Percentiles rank a stretch among this genome's conserved stretches.
Evolutionary conservation across 1,284 basidiomycete species (phyloP).

Genomic region (Schizophyllum commune): DNA sequence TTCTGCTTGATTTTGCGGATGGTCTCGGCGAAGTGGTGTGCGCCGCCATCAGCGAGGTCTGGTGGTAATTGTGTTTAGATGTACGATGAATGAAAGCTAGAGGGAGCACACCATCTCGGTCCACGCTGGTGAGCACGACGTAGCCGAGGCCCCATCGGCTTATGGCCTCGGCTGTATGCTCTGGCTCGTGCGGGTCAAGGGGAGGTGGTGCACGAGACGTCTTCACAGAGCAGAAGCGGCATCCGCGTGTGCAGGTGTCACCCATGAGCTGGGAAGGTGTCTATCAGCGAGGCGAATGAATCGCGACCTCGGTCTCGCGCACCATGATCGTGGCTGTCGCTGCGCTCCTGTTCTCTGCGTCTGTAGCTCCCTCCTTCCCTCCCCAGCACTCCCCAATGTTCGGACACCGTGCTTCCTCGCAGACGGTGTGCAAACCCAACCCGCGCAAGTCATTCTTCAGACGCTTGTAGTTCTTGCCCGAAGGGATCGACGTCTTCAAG

Average conservation of each 20-base stretch:
- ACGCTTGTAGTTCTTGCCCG: constrained; percentile 80
- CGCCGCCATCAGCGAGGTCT: constrained; percentile 92
- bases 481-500: constrained; percentile 92
- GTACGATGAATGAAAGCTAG: not conserved
- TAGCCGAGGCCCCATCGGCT: constrained; percentile 98
- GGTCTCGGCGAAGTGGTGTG: constrained; percentile 91
- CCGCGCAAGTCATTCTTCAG: constrained; percentile 96
- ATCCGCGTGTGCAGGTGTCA: constrained; percentile 98
- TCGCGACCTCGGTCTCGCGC: constrained; percentile 15
- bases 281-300: constrained; percentile 8
- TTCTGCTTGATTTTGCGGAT: constrained; percentile 95
- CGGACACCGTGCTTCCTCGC: constrained; percentile 97
- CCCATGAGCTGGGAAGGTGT: constrained; percentile 78
- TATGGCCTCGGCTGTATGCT: constrained; percentile 98
- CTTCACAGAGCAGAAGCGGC: constrained; percentile 97
- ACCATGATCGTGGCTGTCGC: constrained; percentile 99
- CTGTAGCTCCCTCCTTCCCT: constrained; percentile 69
- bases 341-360: constrained; percentile 67
- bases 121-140: constrained; percentile 95
- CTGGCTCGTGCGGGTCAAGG: constrained; percentile 94
- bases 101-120: constrained; percentile 76
- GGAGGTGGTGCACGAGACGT: constrained; percentile 86
- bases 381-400: constrained; percentile 99
- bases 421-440: constrained; percentile 90
- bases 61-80: constrained; percentile 7